These are phyloP conservation scores for Fermentozyma sake DNA, from an alignment of 1,139 yeast species.

Conservation along the genomic window DNA sequence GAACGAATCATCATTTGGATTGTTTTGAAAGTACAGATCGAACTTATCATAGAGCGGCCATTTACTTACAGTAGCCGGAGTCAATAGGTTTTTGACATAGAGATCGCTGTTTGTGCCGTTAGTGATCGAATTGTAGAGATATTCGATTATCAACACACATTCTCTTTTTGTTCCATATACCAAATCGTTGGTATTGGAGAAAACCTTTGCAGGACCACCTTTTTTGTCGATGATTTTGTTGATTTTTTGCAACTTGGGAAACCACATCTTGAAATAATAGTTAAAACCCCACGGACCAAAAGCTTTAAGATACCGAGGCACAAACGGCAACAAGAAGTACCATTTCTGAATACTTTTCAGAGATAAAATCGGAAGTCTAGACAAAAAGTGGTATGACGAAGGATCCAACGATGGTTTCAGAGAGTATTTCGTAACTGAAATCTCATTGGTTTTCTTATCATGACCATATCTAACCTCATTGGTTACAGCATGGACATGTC, in stretches of 20 bases:
- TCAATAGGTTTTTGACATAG: conserved; percentile 58
- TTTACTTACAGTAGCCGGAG: conserved; percentile 74
- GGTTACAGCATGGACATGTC: conserved; percentile 59
- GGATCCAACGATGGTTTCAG: conserved; percentile 38
- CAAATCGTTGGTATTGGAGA: conserved; percentile 25
- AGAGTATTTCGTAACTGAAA: conserved; percentile 7
- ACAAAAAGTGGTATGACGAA: conserved; percentile 31
- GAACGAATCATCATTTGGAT: conserved; percentile 22
- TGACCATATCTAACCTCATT: no score
- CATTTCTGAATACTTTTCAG: conserved; percentile 25
- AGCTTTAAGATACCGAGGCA: conserved; percentile 40
- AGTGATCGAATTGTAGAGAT: conserved; percentile 57
- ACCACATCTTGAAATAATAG: conserved; percentile 42
- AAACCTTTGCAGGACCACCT: conserved; percentile 28
- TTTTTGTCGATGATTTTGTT: conserved; percentile 34
- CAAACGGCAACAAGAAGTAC: conserved; percentile 40
- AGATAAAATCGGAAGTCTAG: conserved; percentile 43
- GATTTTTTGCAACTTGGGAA: conserved; percentile 40
- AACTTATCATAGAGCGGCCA: conserved; percentile 71
- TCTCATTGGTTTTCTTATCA: conserved; percentile 12
- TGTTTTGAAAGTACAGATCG: conserved; percentile 17
- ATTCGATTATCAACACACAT: conserved; percentile 45
- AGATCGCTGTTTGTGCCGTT: conserved; percentile 62
- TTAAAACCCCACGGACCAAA: conserved; percentile 52
- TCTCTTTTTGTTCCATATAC: conserved; percentile 42